A percentile compares a stretch with the other conserved stretches of the same genome.
These are phyloP conservation scores for Rosa lucieae DNA, from an alignment of 306 rosid genomes.

Conservation along the genomic window DNA sequence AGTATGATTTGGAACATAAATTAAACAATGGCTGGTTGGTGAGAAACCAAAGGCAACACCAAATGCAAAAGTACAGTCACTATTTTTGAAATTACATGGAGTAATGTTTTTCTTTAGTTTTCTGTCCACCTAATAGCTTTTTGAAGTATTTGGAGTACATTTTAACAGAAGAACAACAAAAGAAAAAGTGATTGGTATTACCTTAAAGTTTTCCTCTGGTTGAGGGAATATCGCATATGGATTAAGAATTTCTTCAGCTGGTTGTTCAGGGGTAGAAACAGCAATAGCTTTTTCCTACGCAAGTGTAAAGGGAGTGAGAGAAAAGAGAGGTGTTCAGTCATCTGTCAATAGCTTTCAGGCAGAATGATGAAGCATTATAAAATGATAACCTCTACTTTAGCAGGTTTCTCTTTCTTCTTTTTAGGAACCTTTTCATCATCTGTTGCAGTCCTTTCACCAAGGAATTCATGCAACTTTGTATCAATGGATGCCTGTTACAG, in stretches of 20 bases:
- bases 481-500: conserved; percentile 62
- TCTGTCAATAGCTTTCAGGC: conserved; percentile 12
- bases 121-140: neutral
- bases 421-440: conserved; percentile 79
- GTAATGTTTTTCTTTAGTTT: neutral
- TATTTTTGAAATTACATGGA: neutral
- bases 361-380: conserved; percentile 14
- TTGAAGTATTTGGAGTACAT: neutral
- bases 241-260: conserved; percentile 82
- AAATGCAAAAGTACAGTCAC: neutral
- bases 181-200: conserved; percentile 26
- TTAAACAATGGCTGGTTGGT: neutral
- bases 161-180: neutral
- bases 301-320: conserved; percentile 13
- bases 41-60: neutral
- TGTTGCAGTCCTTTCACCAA: conserved; percentile 88
- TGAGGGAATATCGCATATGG: conserved; percentile 78
- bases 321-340: conserved; percentile 11
- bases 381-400: conserved; percentile 73
- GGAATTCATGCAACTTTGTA: conserved; percentile 68
- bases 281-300: conserved; percentile 55
- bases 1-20: neutral
- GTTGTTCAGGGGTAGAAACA: conserved; percentile 56
- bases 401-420: conserved; percentile 17
- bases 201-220: conserved; percentile 87